These are phyloP conservation scores for Jackrogersella multiformis DNA, from an alignment of 495 filamentous ascomycete genomes.

Conservation along the genomic window DNA sequence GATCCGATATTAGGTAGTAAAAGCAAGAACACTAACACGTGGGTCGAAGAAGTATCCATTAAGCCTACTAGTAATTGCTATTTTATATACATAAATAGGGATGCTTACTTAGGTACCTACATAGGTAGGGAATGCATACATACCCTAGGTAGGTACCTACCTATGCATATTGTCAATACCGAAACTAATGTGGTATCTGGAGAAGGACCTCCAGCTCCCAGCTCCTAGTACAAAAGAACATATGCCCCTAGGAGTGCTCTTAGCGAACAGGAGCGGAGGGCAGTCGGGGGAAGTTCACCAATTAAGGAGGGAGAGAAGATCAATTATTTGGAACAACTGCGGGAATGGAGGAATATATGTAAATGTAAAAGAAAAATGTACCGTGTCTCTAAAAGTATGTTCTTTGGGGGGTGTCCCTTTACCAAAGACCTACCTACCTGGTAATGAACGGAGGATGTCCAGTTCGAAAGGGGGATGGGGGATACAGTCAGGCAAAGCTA, in stretches of 20 bases:
- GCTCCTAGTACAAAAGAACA: constrained; percentile 13
- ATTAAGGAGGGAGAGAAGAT: neutral
- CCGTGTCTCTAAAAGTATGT: constrained; percentile 11
- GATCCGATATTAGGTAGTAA: constrained; percentile 22
- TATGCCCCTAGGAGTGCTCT: neutral
- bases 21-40: constrained; percentile 30
- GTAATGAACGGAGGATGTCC: constrained; percentile 9
- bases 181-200: constrained; percentile 28
- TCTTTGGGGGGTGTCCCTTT: constrained; percentile 14
- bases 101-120: too few relatives aligned
- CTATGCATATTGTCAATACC: constrained; percentile 32
- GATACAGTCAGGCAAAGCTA: neutral
- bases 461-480: constrained; percentile 7
- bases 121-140: neutral
- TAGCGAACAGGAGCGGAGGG: neutral
- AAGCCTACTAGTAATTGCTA: constrained; percentile 26
- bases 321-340: neutral
- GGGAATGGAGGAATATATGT: constrained; percentile 4
- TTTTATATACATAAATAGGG: too few relatives aligned
- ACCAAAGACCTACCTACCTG: too few relatives aligned
- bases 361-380: constrained; percentile 13
- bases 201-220: neutral
- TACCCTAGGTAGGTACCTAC: constrained; percentile 1
- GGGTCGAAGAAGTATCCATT: constrained; percentile 34
- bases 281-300: neutral